Evolutionary conservation across 2,329 filamentous ascomycete species (phyloP), one percentile per base, ranked within the genome.

Genomic region (Dactylellina cionopaga): DNA sequence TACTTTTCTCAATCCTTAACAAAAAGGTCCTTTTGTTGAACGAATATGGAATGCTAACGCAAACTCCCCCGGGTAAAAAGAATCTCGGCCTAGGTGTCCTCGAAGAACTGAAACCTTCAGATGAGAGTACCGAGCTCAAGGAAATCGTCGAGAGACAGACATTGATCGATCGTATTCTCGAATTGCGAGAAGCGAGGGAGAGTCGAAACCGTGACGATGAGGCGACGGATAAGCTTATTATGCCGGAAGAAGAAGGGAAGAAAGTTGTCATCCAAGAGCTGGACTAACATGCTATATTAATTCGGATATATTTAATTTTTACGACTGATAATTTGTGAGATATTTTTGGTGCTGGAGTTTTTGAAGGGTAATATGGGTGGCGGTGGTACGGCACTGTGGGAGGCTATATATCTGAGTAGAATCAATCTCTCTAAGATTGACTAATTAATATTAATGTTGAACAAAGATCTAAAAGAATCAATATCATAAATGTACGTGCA

Each of bases 51-150:
- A 10, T 37, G 33, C 63, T 68, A 68, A 68, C 63, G 6, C 7
- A 15, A 11, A 27, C 13, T 35, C 29, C 0, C 13, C 6, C 6
- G 19, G 19, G n/a, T 6, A 27, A 37, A 58, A 72, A 79, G 78
- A 76, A 83, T 73, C 80, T 83, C n/a, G 82, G 82, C 19, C 78
- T 83, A 33, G 82, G 82, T n/a, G 82, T 83, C 11, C 77, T 83
- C 2, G 80, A 83, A 76, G 78, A 81, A 65, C 77, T 80, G 66
- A 78, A 80, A 39, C 75, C 77, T 9, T 44, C 52, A 9, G 25
- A 27, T 10, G n/a, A 37, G 15, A 19, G 4, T n/a, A 19, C 9
- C 10, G 52, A 60, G 17, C 59, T 65, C 15, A 52, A 59, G 22
- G 68, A 72, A 25, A 5, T 33, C 24, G 47, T 65, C n/a, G 68